Evolutionary conservation across 2,329 filamentous ascomycete species (phyloP), one percentile per base, ranked within the genome.

Genomic region (Rutstroemia sp.): DNA sequence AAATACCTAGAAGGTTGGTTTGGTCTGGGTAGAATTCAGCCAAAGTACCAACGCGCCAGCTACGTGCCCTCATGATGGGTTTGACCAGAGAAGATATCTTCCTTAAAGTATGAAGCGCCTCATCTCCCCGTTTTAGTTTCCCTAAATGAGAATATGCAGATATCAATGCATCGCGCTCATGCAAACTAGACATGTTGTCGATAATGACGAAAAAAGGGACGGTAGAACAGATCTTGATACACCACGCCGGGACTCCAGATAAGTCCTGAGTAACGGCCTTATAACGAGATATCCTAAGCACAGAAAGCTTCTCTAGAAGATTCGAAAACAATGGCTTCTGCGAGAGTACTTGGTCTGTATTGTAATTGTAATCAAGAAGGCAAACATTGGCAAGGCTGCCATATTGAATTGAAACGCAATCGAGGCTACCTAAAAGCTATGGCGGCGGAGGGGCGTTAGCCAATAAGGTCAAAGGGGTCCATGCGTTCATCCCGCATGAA

Each of bases 51-150:
- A 97, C 89, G 60, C 77, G 86, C 89, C 91, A 97, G 55, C 79
- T 79, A 45, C 89, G 83, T 49, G 90, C 90, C 62, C 90, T 81
- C 92, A 97, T 97, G 61, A 97, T 89, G 18, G 92, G 92, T 71
- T 96, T 96, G 60, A 96, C 92, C 57, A 95, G 73, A 25, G 91
- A 95, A 2, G 90, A 90, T 42, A 95, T 79, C 71, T 88, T 92
- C 66, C 85, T 87, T 23, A 97, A 78, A 57, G 81, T 82, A 38
- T 81, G 67, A 3, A 80, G 67, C 10, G 78, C 79, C 59, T 81
- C 78, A n/a, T 72, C 69, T 60, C 77, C 75, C 10, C 77, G 72
- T 10, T 73, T 72, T 8, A 74, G 70, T 27, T 72, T 70, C 47
- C 75, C 75, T n/a, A 80, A 71, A 71, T 81, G 77, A 46, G 79